These are phyloP conservation scores for Candida palmyrensis DNA, from an alignment of 805 yeast species.

Conservation along the genomic window DNA sequence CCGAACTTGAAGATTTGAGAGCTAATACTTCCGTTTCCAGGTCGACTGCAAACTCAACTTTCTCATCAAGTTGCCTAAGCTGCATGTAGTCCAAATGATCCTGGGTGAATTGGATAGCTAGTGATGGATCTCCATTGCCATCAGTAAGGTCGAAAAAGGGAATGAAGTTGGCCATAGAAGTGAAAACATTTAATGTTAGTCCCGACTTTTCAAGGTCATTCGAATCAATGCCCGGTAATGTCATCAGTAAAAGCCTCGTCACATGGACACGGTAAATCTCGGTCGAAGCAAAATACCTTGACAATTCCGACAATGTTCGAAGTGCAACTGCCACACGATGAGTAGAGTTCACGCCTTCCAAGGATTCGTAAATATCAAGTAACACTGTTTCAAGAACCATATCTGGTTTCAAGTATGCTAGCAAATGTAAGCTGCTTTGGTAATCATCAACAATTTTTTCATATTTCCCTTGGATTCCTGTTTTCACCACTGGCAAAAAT, in stretches of 20 bases:
- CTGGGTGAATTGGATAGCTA: slow-evolving; percentile 53
- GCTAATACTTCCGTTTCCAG: slow-evolving; percentile 48
- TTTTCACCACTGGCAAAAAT: slow-evolving; percentile 50
- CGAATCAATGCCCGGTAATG: slow-evolving; percentile 79
- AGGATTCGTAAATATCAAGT: slow-evolving; percentile 72
- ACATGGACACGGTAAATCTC: slow-evolving; percentile 73
- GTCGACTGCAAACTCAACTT: slow-evolving; percentile 34
- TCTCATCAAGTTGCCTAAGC: slow-evolving; percentile 26
- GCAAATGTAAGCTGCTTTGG: slow-evolving; percentile 52
- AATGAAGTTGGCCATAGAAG: slow-evolving; percentile 62
- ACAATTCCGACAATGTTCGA: slow-evolving; percentile 57
- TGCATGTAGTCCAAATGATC: slow-evolving; percentile 57
- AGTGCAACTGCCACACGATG: slow-evolving; percentile 77
- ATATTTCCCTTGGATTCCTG: slow-evolving; percentile 78
- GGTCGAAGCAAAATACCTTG: slow-evolving; percentile 59
- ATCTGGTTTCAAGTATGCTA: slow-evolving; percentile 59
- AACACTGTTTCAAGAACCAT: slow-evolving; percentile 49
- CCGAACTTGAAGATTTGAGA: slow-evolving; percentile 65
- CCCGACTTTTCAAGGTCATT: slow-evolving; percentile 77
- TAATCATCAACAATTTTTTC: slow-evolving; percentile 51
- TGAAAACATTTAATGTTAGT: slow-evolving; percentile 62
- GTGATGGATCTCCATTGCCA: slow-evolving; percentile 32
- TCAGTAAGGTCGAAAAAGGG: slow-evolving; percentile 63
- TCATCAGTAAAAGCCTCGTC: slow-evolving; percentile 63
- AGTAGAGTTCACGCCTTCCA: slow-evolving; percentile 64